A percentile compares a stretch with the other conserved stretches of the same genome.
Evolutionary conservation across 352 stramenopile genomes (phyloP).

Genomic region (Pythium sp.): DNA sequence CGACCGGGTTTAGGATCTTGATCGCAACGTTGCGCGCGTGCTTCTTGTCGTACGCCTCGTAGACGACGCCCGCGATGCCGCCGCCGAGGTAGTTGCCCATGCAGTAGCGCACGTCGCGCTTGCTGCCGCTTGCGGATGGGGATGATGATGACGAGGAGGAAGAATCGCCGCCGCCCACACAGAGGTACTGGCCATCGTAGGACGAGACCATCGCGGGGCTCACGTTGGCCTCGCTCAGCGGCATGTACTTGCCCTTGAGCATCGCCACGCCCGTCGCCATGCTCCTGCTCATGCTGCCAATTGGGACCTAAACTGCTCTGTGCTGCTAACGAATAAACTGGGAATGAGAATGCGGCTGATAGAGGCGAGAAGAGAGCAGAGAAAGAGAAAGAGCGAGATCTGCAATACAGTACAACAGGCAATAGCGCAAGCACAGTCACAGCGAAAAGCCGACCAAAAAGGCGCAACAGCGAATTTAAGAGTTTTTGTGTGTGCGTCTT

Average conservation of each 20-base stretch:
- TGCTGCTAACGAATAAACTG: not conserved
- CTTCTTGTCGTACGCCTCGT: slow-evolving; percentile 87
- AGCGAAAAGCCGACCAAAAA: not conserved
- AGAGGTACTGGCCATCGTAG: slow-evolving; percentile 81
- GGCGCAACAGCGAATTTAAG: not conserved
- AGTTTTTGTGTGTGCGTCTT: not conserved
- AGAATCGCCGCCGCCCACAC: slow-evolving; percentile 22
- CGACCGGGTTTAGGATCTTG: slow-evolving; percentile 97
- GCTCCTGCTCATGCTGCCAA: slow-evolving; percentile 1
- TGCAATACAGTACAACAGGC: slow-evolving; percentile 4
- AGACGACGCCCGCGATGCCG: slow-evolving; percentile 91
- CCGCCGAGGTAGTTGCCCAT: slow-evolving; percentile 92
- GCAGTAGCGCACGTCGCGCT: slow-evolving; percentile 43
- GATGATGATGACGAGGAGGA: slow-evolving; percentile 24
- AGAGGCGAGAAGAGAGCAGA: not conserved
- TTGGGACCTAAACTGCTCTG: not conserved
- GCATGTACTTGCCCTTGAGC: slow-evolving; percentile 86
- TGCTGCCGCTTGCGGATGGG: not conserved
- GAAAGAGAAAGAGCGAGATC: slow-evolving; percentile 5
- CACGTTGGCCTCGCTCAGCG: slow-evolving; percentile 81
- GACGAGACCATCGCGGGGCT: slow-evolving; percentile 64
- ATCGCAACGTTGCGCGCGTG: slow-evolving; percentile 87
- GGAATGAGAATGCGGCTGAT: not conserved
- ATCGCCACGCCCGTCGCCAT: slow-evolving; percentile 29
- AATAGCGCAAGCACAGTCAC: not conserved